Percentiles rank a stretch among this genome's conserved stretches.
Conservation (phyloP, 192 early-diverging fungal species). For the Backusella macrospora region DNA sequence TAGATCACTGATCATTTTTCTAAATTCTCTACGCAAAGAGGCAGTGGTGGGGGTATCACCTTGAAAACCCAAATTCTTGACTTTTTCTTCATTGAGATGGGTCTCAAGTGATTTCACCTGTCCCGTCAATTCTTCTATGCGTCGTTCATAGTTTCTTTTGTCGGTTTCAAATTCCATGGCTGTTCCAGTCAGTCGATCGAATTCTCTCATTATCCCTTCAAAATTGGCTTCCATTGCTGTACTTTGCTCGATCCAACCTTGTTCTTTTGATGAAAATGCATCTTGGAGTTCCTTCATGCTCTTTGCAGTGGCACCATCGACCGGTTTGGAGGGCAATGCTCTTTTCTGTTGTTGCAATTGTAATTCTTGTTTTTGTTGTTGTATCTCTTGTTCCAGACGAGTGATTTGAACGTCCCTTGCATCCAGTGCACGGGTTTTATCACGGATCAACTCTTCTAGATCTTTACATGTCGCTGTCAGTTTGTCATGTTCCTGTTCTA, state of each 20-base stretch:
- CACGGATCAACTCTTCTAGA: conserved; percentile 39
- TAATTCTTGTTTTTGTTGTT: neutral
- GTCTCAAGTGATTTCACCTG: conserved; percentile 34
- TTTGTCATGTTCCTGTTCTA: conserved; percentile 34
- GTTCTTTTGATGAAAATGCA: conserved; percentile 17
- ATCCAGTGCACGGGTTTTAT: conserved; percentile 46
- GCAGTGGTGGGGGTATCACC: conserved; percentile 44
- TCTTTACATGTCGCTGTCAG: conserved; percentile 28
- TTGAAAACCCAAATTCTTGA: conserved; percentile 37
- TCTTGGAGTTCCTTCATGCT: conserved; percentile 6
- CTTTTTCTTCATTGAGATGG: conserved; percentile 41
- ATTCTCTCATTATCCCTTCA: conserved; percentile 49
- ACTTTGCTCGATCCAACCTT: conserved; percentile 35
- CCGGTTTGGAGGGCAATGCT: neutral
- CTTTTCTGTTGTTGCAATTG: no score
- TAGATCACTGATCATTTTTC: conserved; percentile 52
- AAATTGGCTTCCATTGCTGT: conserved; percentile 41
- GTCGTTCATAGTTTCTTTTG: conserved; percentile 38
- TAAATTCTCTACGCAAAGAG: conserved; percentile 57
- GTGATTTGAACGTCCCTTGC: conserved; percentile 41
- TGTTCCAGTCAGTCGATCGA: conserved; percentile 48
- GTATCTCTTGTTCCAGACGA: conserved; percentile 39
- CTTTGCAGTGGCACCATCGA: neutral
- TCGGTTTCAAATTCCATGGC: conserved; percentile 47
- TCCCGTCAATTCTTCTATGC: conserved; percentile 35